phyloP scores from a whole-genome alignment of 371 early-diverging fungal species.

The Mortierella sp. region DNA sequence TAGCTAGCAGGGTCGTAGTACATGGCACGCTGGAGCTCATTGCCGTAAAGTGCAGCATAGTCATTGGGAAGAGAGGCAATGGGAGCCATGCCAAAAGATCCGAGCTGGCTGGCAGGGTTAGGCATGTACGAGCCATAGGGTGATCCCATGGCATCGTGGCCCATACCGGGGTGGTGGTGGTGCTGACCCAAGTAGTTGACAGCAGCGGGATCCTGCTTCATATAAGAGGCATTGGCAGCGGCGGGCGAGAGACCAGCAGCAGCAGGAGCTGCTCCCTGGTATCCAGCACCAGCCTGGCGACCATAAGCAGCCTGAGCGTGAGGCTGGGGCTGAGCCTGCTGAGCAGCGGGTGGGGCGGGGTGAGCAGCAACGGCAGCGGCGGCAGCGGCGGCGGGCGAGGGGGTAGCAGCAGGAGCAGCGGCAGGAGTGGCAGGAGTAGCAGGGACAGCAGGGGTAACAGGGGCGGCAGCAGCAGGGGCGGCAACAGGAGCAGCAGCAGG shows the following conservation, averaged over 20 bases:
- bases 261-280: constrained; percentile 7
- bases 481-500: constrained; percentile 21
- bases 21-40: constrained; percentile 55
- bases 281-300: constrained; percentile 6
- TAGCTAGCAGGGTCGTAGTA: constrained; percentile 5
- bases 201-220: constrained; percentile 1
- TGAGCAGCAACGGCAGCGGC: neutral
- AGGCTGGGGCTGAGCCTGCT: constrained; percentile 4
- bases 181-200: constrained; percentile 1
- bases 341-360: neutral
- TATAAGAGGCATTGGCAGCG: constrained; percentile 1
- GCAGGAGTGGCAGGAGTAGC: constrained; percentile 11
- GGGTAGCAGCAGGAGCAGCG: constrained; percentile 29
- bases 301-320: constrained; percentile 22
- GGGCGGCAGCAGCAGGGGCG: constrained; percentile 16
- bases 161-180: constrained; percentile 5
- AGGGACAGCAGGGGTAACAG: constrained; percentile 12
- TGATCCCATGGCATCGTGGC: constrained; percentile 56
- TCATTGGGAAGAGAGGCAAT: constrained; percentile 65
- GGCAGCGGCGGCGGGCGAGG: constrained; percentile 2
- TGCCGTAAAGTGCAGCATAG: constrained; percentile 57
- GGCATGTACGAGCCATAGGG: constrained; percentile 63
- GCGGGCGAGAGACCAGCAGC: neutral
- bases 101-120: constrained; percentile 60
- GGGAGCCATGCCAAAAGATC: constrained; percentile 73